Base-by-base conservation (phyloP, 2,329 filamentous ascomycete species). In the Metarhizium album region DNA sequence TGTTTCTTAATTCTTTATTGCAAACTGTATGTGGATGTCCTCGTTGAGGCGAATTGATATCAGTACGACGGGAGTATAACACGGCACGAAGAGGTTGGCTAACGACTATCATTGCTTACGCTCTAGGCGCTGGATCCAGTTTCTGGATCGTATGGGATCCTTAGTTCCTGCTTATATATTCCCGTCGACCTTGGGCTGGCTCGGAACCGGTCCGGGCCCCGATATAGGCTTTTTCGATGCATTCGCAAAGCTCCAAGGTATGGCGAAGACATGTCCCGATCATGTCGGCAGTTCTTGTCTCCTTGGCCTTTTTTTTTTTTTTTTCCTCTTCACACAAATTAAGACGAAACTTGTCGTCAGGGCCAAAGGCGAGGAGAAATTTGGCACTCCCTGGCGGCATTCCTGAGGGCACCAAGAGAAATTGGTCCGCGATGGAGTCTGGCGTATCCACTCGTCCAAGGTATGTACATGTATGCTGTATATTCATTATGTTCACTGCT, bases 241-340 rank as follows among this genome's bases (percentile, higher is more conserved):
- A 53, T 46, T 48, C 48, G 45, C 51, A 53, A 29, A 33, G 33
- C 11, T 48, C 48, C 40, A 53, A 53, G 51, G 51, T 50, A 50
- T 14, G 51, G 37, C n/a, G 11, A 40, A 23, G 18, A 13, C 16
- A 38, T 16, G 3, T 43, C 22, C 40, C 20, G 40, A 23, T 27
- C 42, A 6, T 4, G 37, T 37, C 29, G 46, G 5, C n/a, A 18
- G 45, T 23, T 23, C 14, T 42, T 27, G 23, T n/a, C n/a, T n/a
- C n/a, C n/a, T n/a, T n/a, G n/a, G n/a, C n/a, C n/a, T n/a, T n/a
- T n/a, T n/a, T n/a, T n/a, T n/a, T n/a, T n/a, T n/a, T n/a, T n/a
- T n/a, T n/a, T n/a, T n/a, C n/a, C n/a, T n/a, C n/a, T n/a, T n/a
- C n/a, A n/a, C n/a, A n/a, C n/a, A n/a, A n/a, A n/a, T n/a, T n/a